Percentiles rank a stretch among this genome's conserved stretches.
phyloP scores from a whole-genome alignment of 2,329 filamentous ascomycete species.

The Penicillium sp. region DNA sequence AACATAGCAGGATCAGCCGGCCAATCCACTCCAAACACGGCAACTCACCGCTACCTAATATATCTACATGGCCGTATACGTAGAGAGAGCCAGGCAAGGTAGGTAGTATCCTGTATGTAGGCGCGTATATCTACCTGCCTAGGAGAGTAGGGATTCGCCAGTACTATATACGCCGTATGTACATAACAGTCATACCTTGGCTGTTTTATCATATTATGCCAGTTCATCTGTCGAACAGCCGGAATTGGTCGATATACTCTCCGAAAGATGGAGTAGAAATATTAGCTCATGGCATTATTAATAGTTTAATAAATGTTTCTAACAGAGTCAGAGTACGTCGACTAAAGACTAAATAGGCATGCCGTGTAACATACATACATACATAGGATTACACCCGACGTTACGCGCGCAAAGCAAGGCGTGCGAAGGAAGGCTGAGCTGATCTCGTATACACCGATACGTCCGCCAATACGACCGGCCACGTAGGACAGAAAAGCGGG shows the following conservation, averaged over 20 bases:
- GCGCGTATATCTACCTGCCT: not conserved
- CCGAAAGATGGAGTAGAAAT: not conserved
- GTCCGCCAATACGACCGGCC: not conserved
- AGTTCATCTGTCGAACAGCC: not conserved
- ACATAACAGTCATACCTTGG: too few species aligned
- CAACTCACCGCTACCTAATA: not conserved
- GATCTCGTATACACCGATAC: not conserved
- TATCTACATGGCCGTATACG: too few species aligned
- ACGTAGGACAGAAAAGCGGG: constrained; percentile 6
- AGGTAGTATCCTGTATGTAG: too few species aligned
- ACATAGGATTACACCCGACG: not conserved
- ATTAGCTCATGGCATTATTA: not conserved
- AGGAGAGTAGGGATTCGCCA: not conserved
- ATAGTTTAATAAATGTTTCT: not conserved
- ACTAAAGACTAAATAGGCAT: not conserved
- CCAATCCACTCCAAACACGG: not conserved
- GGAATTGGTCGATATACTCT: not conserved
- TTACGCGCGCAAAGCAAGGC: not conserved
- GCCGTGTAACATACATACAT: not conserved
- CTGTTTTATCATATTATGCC: too few species aligned
- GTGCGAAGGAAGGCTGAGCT: not conserved
- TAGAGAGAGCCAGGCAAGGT: too few species aligned
- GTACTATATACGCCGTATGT: too few species aligned
- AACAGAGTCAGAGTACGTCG: not conserved
- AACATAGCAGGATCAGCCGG: not conserved